A percentile compares a stretch with the other conserved stretches of the same genome.
Evolutionary conservation across 345 rosid species (phyloP).

Genomic region (Eucalyptus regnans): DNA sequence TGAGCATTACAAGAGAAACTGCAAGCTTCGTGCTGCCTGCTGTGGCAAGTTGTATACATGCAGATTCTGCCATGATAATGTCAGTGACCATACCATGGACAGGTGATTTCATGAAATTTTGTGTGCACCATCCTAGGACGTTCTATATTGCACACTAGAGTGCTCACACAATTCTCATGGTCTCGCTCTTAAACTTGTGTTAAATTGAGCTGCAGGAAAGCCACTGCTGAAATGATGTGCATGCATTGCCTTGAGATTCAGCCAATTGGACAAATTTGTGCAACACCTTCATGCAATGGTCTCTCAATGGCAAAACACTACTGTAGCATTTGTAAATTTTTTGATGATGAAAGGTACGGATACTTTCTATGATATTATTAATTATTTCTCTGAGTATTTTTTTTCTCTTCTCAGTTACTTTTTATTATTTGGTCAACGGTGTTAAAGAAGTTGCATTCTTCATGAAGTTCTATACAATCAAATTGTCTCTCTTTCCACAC

Average conservation of each 20-base stretch:
- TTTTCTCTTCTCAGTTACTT: neutral
- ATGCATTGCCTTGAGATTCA: slow-evolving; percentile 53
- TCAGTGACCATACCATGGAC: slow-evolving; percentile 62
- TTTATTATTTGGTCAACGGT: neutral
- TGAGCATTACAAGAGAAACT: slow-evolving; percentile 64
- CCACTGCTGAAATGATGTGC: slow-evolving; percentile 65
- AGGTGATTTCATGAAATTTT: slow-evolving; percentile 17
- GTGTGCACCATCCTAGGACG: neutral
- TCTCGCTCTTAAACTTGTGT: neutral
- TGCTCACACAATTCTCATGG: neutral
- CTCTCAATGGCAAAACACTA: slow-evolving; percentile 51
- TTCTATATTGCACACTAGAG: neutral
- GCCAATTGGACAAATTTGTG: slow-evolving; percentile 38
- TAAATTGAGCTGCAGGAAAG: slow-evolving; percentile 26
- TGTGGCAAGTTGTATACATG: slow-evolving; percentile 53
- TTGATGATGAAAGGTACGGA: slow-evolving; percentile 76
- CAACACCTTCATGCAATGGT: slow-evolving; percentile 36
- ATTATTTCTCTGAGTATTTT: neutral
- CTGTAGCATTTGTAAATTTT: slow-evolving; percentile 85
- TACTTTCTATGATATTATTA: neutral
- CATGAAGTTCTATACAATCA: neutral
- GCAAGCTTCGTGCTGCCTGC: slow-evolving; percentile 60
- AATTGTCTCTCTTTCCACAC: neutral
- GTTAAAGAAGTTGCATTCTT: neutral
- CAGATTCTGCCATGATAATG: slow-evolving; percentile 65